These are phyloP conservation scores for Tolypocladium pustulatum DNA, from an alignment of 2,329 filamentous ascomycete genomes.

Conservation along the genomic window DNA sequence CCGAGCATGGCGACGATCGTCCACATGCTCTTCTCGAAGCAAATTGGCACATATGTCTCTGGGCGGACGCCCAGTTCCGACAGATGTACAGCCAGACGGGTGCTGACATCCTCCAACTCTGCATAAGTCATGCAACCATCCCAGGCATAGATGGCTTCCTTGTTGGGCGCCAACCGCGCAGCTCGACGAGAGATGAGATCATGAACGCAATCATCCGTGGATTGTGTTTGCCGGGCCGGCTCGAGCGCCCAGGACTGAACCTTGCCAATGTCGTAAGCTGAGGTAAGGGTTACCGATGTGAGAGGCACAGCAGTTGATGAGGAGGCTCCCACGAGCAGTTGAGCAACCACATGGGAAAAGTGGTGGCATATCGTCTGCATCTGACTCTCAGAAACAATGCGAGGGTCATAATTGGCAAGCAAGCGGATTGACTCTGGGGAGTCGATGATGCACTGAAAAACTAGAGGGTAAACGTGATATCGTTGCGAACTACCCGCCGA, in stretches of 20 bases:
- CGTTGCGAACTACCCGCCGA: not conserved
- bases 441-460: not conserved
- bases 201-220: constrained; percentile 14
- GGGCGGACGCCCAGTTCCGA: not conserved
- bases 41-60: constrained; percentile 1
- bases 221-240: not conserved
- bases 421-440: not conserved
- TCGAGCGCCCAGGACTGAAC: not conserved
- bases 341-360: constrained; percentile 1
- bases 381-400: not conserved
- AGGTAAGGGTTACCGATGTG: not conserved
- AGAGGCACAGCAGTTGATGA: not conserved
- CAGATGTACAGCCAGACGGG: not conserved
- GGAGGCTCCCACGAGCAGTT: not conserved
- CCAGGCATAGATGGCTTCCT: constrained; percentile 4
- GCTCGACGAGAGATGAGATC: constrained; percentile 4
- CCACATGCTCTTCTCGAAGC: constrained; percentile 9
- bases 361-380: constrained; percentile 2
- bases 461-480: not conserved
- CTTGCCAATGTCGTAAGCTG: not conserved
- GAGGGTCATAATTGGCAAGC: not conserved
- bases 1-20: constrained; percentile 11
- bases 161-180: not conserved
- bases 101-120: constrained; percentile 1
- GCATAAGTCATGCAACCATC: constrained; percentile 6